phyloP scores from a whole-genome alignment of 306 rosid genomes.

The Vigna mungo region DNA sequence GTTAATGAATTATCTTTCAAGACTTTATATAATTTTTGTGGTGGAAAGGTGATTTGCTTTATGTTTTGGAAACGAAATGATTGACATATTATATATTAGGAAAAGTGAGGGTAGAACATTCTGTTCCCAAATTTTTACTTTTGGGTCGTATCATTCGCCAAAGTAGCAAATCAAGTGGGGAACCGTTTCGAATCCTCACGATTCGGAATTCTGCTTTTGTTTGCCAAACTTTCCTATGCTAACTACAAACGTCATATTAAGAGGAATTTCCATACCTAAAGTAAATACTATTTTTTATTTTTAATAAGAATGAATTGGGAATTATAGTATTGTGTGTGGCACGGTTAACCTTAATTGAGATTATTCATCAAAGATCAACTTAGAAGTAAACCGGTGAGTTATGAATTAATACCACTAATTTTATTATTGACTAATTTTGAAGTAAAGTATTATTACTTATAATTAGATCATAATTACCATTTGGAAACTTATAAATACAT shows the following conservation, averaged over 20 bases:
- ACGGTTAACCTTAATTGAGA: no score
- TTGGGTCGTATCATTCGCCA: slow-evolving; percentile 3
- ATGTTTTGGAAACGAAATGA: background rate
- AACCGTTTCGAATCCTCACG: slow-evolving; percentile 20
- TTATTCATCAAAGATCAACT: no score
- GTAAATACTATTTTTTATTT: no score
- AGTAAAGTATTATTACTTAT: no score
- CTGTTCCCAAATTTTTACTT: slow-evolving; percentile 10
- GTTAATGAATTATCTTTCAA: background rate
- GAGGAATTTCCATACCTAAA: no score
- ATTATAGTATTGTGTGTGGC: no score
- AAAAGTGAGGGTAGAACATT: slow-evolving; percentile 30
- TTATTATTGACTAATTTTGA: no score
- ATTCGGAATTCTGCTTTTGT: slow-evolving; percentile 20
- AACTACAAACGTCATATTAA: background rate
- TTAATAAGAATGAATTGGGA: no score
- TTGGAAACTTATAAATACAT: no score
- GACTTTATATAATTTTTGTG: background rate
- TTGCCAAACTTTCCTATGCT: slow-evolving; percentile 12
- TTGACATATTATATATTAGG: slow-evolving; percentile 3
- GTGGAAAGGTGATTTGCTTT: background rate
- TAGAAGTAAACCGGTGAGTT: no score
- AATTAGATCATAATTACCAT: no score
- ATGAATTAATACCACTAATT: no score
- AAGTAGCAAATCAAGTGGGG: background rate